Evolutionary conservation across 2,329 filamentous ascomycete species (phyloP), one percentile per base, ranked within the genome.

Genomic region (Penicillium sp.): DNA sequence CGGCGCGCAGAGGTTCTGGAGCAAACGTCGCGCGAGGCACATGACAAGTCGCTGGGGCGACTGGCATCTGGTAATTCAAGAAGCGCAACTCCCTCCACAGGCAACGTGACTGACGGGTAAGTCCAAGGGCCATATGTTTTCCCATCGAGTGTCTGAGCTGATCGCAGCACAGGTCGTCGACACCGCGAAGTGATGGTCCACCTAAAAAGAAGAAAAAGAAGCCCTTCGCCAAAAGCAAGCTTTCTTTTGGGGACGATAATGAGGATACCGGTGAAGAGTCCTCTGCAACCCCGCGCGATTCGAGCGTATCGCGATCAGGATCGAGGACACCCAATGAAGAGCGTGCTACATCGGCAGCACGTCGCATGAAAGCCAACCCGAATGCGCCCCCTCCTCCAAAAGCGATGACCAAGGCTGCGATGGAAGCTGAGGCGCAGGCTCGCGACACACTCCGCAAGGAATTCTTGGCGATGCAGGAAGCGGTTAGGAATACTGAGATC

Each of bases 1-100:
- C 84, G 93, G 49, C 88, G 91, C 69, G 90, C 89, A 58, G 89
- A 96, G 69, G 88, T 90, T n/a, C 75, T 95, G 39, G 91, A 96
- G 68, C 84, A 88, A 64, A 91, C 93, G 63, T 88, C 93, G 63
- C 81, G 86, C 61, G 88, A 93, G 61, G 84, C 81, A 10, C 82
- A 84, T 62, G 85, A 87, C 56, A 77, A 75, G 32, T 74, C 79
- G 22, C 63, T 78, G 9, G 69, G 70, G 1, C 65, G 70, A 50
- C 60, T 72, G 49, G 61, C 67, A 31, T 58, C 69, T 14, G 65
- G 68, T 54, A 71, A 64, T 44, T 77, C 76, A 43, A 74, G 78
- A 44, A 70, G 73, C 26, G 73, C 69, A 34, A 81, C 78, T 31
- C 77, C 78, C 31, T 69, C 65, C 13, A 51, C 62, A 46, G 63